Percentiles rank a stretch among this genome's conserved stretches.
Conservation (phyloP, 352 stramenopile genomes). For the Pythium vanterpoolii region DNA sequence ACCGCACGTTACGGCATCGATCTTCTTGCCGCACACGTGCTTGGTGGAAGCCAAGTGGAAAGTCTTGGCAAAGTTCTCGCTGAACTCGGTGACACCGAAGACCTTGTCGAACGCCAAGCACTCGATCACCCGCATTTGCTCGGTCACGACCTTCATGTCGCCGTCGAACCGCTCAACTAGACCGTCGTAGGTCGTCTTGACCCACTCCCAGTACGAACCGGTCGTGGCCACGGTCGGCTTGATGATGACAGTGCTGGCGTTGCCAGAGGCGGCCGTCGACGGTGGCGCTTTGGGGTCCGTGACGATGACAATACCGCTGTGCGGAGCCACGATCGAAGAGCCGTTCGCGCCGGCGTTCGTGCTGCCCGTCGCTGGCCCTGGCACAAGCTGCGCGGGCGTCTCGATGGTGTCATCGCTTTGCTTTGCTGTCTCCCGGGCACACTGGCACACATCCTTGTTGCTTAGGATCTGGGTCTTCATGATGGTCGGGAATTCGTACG, state of each 20-base stretch:
- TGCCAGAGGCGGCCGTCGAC: not conserved
- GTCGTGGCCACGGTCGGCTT: conserved; percentile 36
- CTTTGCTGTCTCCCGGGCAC: too few relatives aligned
- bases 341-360: not conserved
- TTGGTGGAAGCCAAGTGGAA: conserved; percentile 48
- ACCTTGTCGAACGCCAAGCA: conserved; percentile 56
- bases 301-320: conserved; percentile 11
- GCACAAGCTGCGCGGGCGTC: not conserved
- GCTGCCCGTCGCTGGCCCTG: not conserved
- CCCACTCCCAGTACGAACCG: conserved; percentile 59
- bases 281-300: not conserved
- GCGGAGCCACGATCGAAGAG: not conserved
- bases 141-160: conserved; percentile 53
- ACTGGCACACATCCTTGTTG: conserved; percentile 62
- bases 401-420: not conserved
- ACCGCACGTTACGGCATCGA: conserved; percentile 47
- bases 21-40: conserved; percentile 42
- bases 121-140: conserved; percentile 62
- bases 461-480: conserved; percentile 58
- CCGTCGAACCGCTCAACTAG: conserved; percentile 54
- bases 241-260: not conserved
- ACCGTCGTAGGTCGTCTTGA: conserved; percentile 54
- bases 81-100: conserved; percentile 46
- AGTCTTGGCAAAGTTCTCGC: conserved; percentile 45
- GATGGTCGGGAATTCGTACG: conserved; percentile 59